Evolutionary conservation across 495 filamentous ascomycete genomes (phyloP), one percentile per base, ranked within the genome.

Genomic region (Trichoderma gamsii): DNA sequence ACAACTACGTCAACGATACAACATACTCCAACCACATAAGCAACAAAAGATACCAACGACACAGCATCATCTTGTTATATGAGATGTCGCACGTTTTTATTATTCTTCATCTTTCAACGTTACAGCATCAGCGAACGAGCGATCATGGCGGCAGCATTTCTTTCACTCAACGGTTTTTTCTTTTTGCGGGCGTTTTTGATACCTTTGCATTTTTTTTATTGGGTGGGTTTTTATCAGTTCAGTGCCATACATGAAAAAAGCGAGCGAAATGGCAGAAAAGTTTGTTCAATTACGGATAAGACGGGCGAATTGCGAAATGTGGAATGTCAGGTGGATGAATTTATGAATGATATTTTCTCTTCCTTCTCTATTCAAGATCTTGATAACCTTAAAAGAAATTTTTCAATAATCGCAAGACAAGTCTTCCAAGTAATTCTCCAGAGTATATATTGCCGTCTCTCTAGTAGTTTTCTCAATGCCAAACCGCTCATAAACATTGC

Each of bases 51-150:
- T 11, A 46, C 43, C 43, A 52, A 4, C 7, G 9, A 7, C 49
- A 52, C 49, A 52, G 21, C 16, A 29, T 7, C 27, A 61, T 18
- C 27, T 1, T 59, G 7, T 21, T 38, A 9, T 59, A 0, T 21
- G 21, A 23, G 11, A n/a, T 16, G 8, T 61, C 29, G 7, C 9
- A 23, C n/a, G 0, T 16, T 32, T 61, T 16, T 61, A 9, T 56
- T 12, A 11, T 21, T 56, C n/a, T 56, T 25, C 8, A 13, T 16
- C 12, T 23, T 23, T 32, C 56, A 11, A 29, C 56, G 27, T 61
- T 27, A 21, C 8, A 32, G 56, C 56, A 61, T 61, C 35, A 61
- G 51, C 51, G 23, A 61, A 25, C 56, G 56, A 61, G 56, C 56
- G 13, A 27, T 23, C 56, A 61, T 15, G 56, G 56, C 56, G 56